Base-by-base conservation (phyloP, 192 early-diverging fungal species). In the Dispira simplex region DNA sequence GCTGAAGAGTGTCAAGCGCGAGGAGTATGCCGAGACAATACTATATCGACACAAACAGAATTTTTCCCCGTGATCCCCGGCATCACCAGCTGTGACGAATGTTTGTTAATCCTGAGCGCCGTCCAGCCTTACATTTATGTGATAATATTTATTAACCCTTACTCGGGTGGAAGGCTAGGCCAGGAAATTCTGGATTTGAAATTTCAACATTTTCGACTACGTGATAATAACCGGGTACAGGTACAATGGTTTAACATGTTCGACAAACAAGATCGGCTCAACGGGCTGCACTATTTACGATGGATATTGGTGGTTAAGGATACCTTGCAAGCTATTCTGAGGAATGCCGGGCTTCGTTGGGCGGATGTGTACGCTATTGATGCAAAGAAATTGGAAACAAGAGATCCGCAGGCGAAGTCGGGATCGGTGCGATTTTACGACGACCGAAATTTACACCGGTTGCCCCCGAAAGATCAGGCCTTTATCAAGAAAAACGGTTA, bases 81-180 rank as follows among this genome's bases (percentile, higher is more conserved):
- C 1, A 20, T 62, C 44, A n/a, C 28, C 16, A 46, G 12, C 11
- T 44, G 59, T 20, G 59, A 62, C 11, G 59, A 62, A 39, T 43
- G 59, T 0, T 12, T 62, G 18, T 21, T 62, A n/a, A 39, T 62
- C 8, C 11, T 62, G 6, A 23, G 44, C 43, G 43, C 26, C 8
- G 6, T 62, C n/a, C 59, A 78, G 48, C 83, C 85, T 3, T 76
- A 68, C n/a, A 70, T 78, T 9, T 83, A 85, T 60, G 74, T 86
- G 28, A 84, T 88, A 63, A 85, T 88, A 21, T 88, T 88, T 70
- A 80, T 81, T 39, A 88, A 88, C 64, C 86, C 86, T 14, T 69
- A 79, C 6, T 84, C 82, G 0, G 86, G 86, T 20, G 83, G 85
- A 65, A 81, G 81, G 64, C 79, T 86, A 48, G 86, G 86, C 0